Evolutionary conservation across 78 protist genomes (phyloP), one percentile per base, ranked within the genome.

Genomic region (Dictyostelium purpureum): DNA sequence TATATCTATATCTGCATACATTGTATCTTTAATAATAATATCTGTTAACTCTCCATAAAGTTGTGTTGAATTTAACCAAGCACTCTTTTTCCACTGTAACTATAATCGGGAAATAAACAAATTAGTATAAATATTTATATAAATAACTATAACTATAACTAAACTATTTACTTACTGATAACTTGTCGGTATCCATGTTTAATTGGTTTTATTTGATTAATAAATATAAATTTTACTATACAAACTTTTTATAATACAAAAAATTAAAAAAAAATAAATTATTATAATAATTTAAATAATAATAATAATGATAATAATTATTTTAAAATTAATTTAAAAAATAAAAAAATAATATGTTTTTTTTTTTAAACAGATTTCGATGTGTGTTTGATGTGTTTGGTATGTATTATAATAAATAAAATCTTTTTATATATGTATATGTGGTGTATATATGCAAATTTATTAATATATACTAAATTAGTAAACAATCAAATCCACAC

Each of bases 1-100:
- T 7, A 49, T 49, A 49, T 49, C 24, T 63, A 26, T 33, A 16
- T 38, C 42, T 42, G 10, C 90, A 42, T 85, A 85, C 91, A 24
- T 38, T 24, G 79, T 85, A 59, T 85, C 91, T 45, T 85, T 85
- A 31, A 85, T 77, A 33, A 21, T 47, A 31, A 57, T n/a, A 26
- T 70, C 79, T 6, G 78, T 77, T 31, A 85, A 73, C 33, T 85
- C 91, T 33, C 91, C 91, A 73, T 85, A 85, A 14, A 85, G 28
- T 24, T 76, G 71, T 16, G 28, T 59, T 37, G 82, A 54, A 73
- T 85, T 85, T 19, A 56, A 54, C 91, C 91, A 85, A 14, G 91
- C 91, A 12, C 16, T 73, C 21, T 57, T 85, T 59, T 19, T 70
- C 91, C 91, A 85, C 51, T 74, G 63, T 19, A 74, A 33, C 69